Evolutionary conservation across 306 rosid species (phyloP).

Genomic region (Begonia peltatifolia): DNA sequence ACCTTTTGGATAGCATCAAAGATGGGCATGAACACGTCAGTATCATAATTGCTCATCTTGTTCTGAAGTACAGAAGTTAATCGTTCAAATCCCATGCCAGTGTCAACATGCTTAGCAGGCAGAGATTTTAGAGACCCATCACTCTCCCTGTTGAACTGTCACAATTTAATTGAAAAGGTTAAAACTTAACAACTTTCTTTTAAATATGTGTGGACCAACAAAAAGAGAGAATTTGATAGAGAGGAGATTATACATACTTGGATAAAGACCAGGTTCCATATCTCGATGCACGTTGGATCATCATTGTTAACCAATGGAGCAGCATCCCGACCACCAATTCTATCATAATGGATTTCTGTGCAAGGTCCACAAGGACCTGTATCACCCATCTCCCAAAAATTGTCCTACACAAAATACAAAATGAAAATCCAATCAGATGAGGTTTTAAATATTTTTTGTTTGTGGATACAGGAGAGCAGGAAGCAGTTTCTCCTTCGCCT

Average conservation of each 20-base stretch:
- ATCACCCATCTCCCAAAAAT: conserved; percentile 99
- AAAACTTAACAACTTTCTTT: neutral
- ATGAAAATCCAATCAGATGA: conserved; percentile 4
- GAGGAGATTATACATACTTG: conserved; percentile 40
- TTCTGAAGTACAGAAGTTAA: conserved; percentile 77
- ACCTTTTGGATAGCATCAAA: conserved; percentile 83
- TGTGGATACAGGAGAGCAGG: neutral
- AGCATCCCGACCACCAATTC: conserved; percentile 93
- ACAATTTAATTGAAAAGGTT: neutral
- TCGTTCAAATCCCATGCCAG: conserved; percentile 92
- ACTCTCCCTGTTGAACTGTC: conserved; percentile 83
- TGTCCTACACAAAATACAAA: conserved; percentile 41
- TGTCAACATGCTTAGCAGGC: conserved; percentile 97
- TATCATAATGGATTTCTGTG: conserved; percentile 90
- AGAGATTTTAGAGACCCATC: conserved; percentile 73
- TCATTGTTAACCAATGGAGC: conserved; percentile 81
- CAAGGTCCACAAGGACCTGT: conserved; percentile 99
- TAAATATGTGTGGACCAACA: neutral
- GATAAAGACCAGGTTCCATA: conserved; percentile 94
- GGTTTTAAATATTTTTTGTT: neutral
- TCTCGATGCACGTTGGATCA: conserved; percentile 93
- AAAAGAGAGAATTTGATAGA: neutral
- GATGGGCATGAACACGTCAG: conserved; percentile 87
- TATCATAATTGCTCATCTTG: conserved; percentile 93
- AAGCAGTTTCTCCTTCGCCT: neutral